Evolutionary conservation across 805 yeast species (phyloP).

Genomic region (Metschnikowia drakensbergensis): DNA sequence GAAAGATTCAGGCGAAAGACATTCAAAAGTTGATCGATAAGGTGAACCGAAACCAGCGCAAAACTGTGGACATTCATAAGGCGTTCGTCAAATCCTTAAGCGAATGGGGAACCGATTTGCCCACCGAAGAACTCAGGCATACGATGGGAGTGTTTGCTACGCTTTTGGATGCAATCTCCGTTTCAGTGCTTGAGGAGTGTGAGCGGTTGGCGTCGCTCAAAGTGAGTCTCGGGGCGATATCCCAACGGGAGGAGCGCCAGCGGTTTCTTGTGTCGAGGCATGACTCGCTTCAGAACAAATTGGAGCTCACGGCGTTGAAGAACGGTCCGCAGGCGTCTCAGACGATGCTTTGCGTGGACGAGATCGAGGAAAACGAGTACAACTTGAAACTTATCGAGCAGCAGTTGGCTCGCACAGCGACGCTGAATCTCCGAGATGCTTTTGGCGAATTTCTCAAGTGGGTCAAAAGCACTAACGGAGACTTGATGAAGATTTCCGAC

Average conservation of each 20-base stretch:
- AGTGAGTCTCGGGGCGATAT: slow-evolving; percentile 42
- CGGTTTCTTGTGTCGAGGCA: slow-evolving; percentile 36
- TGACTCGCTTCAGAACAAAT: slow-evolving; percentile 32
- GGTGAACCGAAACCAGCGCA: slow-evolving; percentile 36
- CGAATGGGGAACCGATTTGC: slow-evolving; percentile 15
- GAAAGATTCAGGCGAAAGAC: slow-evolving; percentile 11
- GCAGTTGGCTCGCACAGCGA: slow-evolving; percentile 47
- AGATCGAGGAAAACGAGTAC: slow-evolving; percentile 48
- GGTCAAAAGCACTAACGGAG: slow-evolving; percentile 19
- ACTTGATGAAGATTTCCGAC: background rate
- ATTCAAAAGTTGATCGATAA: slow-evolving; percentile 20
- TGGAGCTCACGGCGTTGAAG: slow-evolving; percentile 41
- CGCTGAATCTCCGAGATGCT: slow-evolving; percentile 42
- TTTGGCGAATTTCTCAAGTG: slow-evolving; percentile 40
- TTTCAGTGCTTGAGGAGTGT: slow-evolving; percentile 28
- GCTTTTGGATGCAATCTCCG: slow-evolving; percentile 12
- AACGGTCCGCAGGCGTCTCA: slow-evolving; percentile 43
- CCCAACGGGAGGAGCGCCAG: slow-evolving; percentile 48
- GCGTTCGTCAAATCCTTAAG: slow-evolving; percentile 12
- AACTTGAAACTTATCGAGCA: slow-evolving; percentile 51
- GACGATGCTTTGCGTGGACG: slow-evolving; percentile 45
- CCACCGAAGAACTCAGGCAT: slow-evolving; percentile 11
- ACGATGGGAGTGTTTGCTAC: slow-evolving; percentile 14
- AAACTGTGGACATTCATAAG: slow-evolving; percentile 18
- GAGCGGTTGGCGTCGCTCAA: slow-evolving; percentile 44